phyloP scores from a whole-genome alignment of 257 asterid species.

The Solanum acaule region DNA sequence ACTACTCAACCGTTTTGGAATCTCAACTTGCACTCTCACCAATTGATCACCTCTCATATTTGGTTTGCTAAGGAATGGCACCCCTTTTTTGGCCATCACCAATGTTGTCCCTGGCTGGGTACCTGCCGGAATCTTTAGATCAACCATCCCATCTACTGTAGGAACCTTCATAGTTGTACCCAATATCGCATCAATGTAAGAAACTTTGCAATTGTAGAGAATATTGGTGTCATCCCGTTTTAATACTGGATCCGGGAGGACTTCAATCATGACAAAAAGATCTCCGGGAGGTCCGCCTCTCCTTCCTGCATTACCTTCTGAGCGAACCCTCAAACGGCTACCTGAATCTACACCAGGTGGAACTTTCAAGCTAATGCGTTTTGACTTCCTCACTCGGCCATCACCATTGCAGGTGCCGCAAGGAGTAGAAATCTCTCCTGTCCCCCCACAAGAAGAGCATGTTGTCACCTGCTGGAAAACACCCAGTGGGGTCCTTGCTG shows the following conservation, averaged over 20 bases:
- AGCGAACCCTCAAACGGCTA: conserved; percentile 77
- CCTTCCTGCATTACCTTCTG: conserved; percentile 87
- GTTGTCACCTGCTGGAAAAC: conserved; percentile 96
- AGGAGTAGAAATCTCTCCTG: conserved; percentile 78
- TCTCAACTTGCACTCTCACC: conserved; percentile 94
- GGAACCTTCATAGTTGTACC: conserved; percentile 84
- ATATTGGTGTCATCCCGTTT: conserved; percentile 86
- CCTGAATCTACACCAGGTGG: conserved; percentile 94
- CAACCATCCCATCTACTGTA: conserved; percentile 87
- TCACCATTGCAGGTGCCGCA: conserved; percentile 80
- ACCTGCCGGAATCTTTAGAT: conserved; percentile 79
- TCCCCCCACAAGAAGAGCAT: conserved; percentile 77
- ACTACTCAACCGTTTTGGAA: conserved; percentile 77
- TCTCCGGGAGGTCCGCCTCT: conserved; percentile 94
- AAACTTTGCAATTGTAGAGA: conserved; percentile 76
- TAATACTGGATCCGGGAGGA: conserved; percentile 61
- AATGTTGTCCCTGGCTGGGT: conserved; percentile 92
- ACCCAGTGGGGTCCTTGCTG: conserved; percentile 90
- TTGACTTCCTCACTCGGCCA: conserved; percentile 74
- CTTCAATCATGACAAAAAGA: conserved; percentile 76
- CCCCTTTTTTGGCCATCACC: conserved; percentile 92
- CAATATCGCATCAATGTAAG: conserved; percentile 80
- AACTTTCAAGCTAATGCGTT: conserved; percentile 88
- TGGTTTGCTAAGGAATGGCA: conserved; percentile 59
- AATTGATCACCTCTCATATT: conserved; percentile 95